Conservation (phyloP, 805 yeast genomes). For the Zygosaccharomyces kombuchaensis region DNA sequence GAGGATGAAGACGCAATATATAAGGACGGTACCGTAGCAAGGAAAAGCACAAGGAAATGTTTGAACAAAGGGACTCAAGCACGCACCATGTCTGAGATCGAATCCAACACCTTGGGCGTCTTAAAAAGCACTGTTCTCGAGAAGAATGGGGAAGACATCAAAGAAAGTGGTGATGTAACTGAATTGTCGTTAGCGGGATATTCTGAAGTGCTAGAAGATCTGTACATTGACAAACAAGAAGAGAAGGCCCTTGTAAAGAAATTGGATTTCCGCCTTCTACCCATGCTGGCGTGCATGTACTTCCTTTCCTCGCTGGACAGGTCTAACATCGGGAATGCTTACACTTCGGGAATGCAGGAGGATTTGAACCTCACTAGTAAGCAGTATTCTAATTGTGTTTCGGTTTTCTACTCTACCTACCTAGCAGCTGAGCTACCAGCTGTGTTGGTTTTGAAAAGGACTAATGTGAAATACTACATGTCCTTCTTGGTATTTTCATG, state of each 20-base stretch:
- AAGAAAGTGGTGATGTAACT: slow-evolving; percentile 6
- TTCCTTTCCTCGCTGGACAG: slow-evolving; percentile 45
- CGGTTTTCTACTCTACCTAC: slow-evolving; percentile 57
- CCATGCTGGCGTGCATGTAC: slow-evolving; percentile 34
- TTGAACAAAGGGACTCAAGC: no score
- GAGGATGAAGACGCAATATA: background rate
- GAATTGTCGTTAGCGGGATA: slow-evolving; percentile 8
- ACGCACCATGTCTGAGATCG: background rate
- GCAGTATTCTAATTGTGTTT: slow-evolving; percentile 48
- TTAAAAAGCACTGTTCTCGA: background rate
- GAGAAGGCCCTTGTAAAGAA: slow-evolving; percentile 28
- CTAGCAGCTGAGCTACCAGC: slow-evolving; percentile 59
- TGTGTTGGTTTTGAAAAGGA: slow-evolving; percentile 46
- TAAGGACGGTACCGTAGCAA: background rate
- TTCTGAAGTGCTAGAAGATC: slow-evolving; percentile 8
- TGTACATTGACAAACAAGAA: slow-evolving; percentile 15
- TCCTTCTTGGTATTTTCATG: slow-evolving; percentile 50
- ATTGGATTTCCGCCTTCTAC: slow-evolving; percentile 33
- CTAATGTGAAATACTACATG: slow-evolving; percentile 54
- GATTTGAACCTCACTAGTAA: slow-evolving; percentile 46
- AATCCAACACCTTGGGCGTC: background rate
- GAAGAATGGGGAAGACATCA: background rate
- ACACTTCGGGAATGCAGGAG: slow-evolving; percentile 63
- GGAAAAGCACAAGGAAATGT: background rate
- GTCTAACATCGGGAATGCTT: slow-evolving; percentile 55